Base-by-base conservation (phyloP, 345 rosid genomes). In the Gossypium thurberi region DNA sequence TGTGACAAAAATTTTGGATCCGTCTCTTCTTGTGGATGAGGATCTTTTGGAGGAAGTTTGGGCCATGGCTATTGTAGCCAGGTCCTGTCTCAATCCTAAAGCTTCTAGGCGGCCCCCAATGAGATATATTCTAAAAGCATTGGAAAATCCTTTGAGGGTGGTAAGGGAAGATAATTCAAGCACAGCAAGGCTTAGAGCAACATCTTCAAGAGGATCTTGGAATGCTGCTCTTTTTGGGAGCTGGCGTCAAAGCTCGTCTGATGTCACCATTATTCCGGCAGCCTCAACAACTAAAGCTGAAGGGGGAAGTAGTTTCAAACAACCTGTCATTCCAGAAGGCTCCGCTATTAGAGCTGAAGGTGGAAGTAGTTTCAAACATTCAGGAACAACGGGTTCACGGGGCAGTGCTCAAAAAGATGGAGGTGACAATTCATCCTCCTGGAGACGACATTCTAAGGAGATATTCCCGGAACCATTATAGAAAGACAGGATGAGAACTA, bases 11-110 rank as follows among this genome's bases (percentile, higher is more conserved):
- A 93, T 96, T 47, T 75, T 96, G 46, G 98, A 96, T 78, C 99
- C 97, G 13, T 87, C 92, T 17, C 81, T 96, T 17, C 83, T 96
- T 11, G 87, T 96, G 4, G 97, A 96, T 21, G 99, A 96, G 73
- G 99, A 96, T 74, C 83, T 93, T 6, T 78, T 96, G 57, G 99
- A 96, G 80, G 99, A 96, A 84, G 97, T 96, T 33, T 96, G 99
- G 99, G 98, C 99, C 6, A 93, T 96, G 94, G 97, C 98, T 1
- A 87, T 96, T 71, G 89, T 96, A 6, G 97, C 99, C 8, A 84
- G 91, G 74, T 90, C 98, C 52, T 96, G 99, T 85, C 87, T 96
- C 59, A 93, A 93, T 78, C 97, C 98, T 0, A 96, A 93, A 82
- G 93, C 97, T 57, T 82, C 95, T 2, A 87, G 90, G 84, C 87